Evolutionary conservation across 2,329 filamentous ascomycete species (phyloP).

Genomic region (Claviceps africana): DNA sequence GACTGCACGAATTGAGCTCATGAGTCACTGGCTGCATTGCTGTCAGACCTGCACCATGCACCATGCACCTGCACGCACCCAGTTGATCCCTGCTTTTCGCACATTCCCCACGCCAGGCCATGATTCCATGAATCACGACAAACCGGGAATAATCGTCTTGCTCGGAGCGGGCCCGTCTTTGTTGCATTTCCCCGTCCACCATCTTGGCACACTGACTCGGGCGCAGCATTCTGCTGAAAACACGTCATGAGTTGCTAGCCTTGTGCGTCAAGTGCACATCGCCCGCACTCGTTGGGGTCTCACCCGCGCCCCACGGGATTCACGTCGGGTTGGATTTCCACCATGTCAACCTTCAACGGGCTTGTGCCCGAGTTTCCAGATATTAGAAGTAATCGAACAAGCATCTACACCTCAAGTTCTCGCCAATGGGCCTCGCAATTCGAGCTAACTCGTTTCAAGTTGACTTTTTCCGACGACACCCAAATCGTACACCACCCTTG

Average conservation of each 20-base stretch:
- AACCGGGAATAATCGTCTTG: too few relatives aligned
- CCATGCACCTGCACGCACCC: background rate
- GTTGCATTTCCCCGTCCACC: background rate
- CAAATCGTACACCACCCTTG: constrained; percentile 45
- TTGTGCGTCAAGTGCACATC: background rate
- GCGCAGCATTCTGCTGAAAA: background rate
- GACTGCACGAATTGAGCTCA: too few relatives aligned
- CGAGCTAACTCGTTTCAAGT: constrained; percentile 32
- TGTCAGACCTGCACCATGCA: background rate
- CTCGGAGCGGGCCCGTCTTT: too few relatives aligned
- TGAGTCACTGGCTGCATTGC: too few relatives aligned
- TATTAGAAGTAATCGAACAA: constrained; percentile 43
- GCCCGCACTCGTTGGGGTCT: background rate
- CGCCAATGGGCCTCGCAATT: background rate
- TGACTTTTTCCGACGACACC: constrained; percentile 60
- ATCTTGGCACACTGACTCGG: background rate
- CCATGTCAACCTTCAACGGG: constrained; percentile 68
- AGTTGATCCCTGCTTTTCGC: background rate
- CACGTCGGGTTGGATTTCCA: background rate
- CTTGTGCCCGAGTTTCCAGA: constrained; percentile 63
- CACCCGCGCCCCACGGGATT: background rate
- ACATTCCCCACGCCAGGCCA: background rate
- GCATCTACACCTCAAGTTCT: background rate
- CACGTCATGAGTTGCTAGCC: background rate
- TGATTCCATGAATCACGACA: background rate